Percentiles rank a stretch among this genome's conserved stretches.
phyloP scores from a whole-genome alignment of 768 basidiomycete genomes.

The Clitopilus hobsonii region DNA sequence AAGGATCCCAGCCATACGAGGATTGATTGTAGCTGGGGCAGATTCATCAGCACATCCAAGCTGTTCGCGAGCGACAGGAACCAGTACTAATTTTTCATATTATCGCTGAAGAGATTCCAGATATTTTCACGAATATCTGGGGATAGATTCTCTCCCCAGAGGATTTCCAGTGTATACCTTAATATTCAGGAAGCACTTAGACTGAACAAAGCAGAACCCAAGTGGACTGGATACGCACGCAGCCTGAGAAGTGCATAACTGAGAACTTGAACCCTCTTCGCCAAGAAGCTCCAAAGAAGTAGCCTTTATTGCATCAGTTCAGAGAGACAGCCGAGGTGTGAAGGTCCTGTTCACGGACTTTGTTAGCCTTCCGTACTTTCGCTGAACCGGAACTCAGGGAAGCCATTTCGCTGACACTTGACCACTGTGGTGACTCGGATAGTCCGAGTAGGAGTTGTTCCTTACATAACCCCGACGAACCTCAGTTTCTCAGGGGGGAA shows the following conservation, averaged over 20 bases:
- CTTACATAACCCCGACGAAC: neutral
- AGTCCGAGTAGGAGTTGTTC: neutral
- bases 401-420: neutral
- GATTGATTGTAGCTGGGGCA: conserved; percentile 45
- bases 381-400: neutral
- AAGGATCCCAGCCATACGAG: conserved; percentile 64
- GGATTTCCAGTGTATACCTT: conserved; percentile 13
- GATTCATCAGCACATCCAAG: neutral
- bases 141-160: conserved; percentile 25
- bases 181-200: too few species aligned
- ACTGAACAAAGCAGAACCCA: neutral
- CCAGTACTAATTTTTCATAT: conserved; percentile 39
- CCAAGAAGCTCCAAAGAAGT: neutral
- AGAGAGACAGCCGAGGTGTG: neutral
- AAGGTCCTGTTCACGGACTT: neutral
- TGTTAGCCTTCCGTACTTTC: neutral
- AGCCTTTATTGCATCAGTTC: neutral
- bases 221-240: neutral
- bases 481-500: too few species aligned
- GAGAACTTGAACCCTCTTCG: neutral
- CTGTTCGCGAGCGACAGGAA: neutral
- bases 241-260: neutral
- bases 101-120: conserved; percentile 49
- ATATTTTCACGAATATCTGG: conserved; percentile 34
- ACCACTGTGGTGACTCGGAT: neutral